Conservation (phyloP, 1,284 basidiomycete species). For the Trametes polyzona region DNA sequence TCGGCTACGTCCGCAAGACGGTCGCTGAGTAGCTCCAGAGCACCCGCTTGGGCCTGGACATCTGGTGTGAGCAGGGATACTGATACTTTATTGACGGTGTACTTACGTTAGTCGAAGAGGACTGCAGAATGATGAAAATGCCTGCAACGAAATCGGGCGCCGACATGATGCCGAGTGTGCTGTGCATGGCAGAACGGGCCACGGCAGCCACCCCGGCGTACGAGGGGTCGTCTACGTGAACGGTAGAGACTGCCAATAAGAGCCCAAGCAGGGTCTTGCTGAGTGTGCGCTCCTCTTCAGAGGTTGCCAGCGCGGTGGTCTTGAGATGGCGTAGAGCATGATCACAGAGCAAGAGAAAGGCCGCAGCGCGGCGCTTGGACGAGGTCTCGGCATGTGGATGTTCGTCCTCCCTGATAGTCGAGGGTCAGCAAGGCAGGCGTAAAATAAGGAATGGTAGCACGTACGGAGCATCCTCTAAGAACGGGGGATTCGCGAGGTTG, state of each 20-base stretch:
- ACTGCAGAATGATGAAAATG: constrained; percentile 55
- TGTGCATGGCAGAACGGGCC: constrained; percentile 52
- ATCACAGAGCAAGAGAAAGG: constrained; percentile 65
- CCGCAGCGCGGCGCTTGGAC: constrained; percentile 63
- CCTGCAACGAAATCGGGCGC: constrained; percentile 67
- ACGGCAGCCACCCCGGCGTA: constrained; percentile 47
- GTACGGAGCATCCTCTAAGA: constrained; percentile 62
- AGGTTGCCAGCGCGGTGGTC: constrained; percentile 26
- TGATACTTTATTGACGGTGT: background rate
- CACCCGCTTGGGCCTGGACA: constrained; percentile 60
- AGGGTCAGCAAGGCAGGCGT: constrained; percentile 1
- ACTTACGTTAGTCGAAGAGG: constrained; percentile 51
- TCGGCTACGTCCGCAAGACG: constrained; percentile 67
- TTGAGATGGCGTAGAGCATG: constrained; percentile 42
- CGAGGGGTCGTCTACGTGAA: constrained; percentile 29
- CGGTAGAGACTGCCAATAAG: constrained; percentile 44
- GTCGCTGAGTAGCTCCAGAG: constrained; percentile 67
- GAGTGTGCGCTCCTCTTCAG: constrained; percentile 29
- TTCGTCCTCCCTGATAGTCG: constrained; percentile 56
- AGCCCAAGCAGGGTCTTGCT: constrained; percentile 47
- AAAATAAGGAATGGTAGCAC: constrained; percentile 28
- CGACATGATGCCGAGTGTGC: constrained; percentile 62
- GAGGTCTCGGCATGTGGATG: constrained; percentile 47
- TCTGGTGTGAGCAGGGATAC: background rate
- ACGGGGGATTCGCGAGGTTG: constrained; percentile 45